Evolutionary conservation across 2,329 filamentous ascomycete species (phyloP), one percentile per base, ranked within the genome.

Genomic region (Coniosporium tulheliwenetii): DNA sequence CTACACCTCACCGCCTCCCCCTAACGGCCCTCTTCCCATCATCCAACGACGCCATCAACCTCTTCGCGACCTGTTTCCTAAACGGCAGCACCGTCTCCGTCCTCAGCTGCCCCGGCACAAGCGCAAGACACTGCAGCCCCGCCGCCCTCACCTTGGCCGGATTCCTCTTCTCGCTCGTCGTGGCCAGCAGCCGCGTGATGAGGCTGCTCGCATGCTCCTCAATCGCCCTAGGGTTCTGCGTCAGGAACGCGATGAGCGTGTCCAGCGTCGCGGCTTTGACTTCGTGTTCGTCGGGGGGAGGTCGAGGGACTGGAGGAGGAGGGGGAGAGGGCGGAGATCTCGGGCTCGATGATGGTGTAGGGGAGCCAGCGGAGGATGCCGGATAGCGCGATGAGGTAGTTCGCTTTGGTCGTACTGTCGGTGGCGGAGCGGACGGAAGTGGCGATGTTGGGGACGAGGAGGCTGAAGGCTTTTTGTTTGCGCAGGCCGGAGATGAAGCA

Each of bases 301-400:
- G 48, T 81, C 77, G 5, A 81, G 65, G 30, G 67, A 73, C 51
- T 81, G 77, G 0, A 81, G 62, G 13, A 81, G 66, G 80, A 62
- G 0, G 75, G 73, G 4, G 75, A 61, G 2, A 81, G 61, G 4
- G 68, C 67, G 1, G 64, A 59, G 8, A 80, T 63, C 49, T 77
- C 71, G 10, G 73, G 67, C 49, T 76, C 66, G 10, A 80, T 66
- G 36, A 81, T 65, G 4, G 67, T 59, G 30, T 76, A 73, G 0
- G 76, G 69, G 36, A 79, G 67, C 52, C 71, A 72, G 39, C 67
- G 64, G 34, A 81, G 62, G 10, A 80, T 67, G 1, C 75, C 75
- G 3, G 74, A 71, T 2, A 81, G 63, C 4, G 77, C 77, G 30
- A 77, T 67, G 16, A 81, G 67, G 48, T 78, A 76, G 45, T 77